Evolutionary conservation across 208 protist genomes (phyloP).

Genomic region (Leishmania turanica): DNA sequence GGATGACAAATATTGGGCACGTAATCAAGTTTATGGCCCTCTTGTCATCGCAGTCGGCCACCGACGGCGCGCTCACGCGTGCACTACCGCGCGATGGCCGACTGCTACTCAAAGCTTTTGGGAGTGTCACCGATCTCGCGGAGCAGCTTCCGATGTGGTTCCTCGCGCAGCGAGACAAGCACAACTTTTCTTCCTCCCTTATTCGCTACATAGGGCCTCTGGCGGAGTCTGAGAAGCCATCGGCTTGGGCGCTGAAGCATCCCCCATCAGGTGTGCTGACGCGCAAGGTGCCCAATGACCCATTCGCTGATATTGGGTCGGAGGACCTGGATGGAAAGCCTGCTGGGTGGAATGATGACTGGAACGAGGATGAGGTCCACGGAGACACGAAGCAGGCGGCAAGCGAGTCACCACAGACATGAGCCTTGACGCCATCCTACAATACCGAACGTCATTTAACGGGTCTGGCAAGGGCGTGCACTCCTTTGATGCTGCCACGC

Average conservation of each 20-base stretch:
- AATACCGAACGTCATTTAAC: not conserved
- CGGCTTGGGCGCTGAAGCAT: slow-evolving; percentile 17
- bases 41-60: slow-evolving; percentile 43
- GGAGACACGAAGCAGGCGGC: not conserved
- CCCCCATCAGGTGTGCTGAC: slow-evolving; percentile 15
- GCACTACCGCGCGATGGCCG: slow-evolving; percentile 49
- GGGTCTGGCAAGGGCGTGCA: not conserved
- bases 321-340: slow-evolving; percentile 2
- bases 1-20: slow-evolving; percentile 36
- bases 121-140: slow-evolving; percentile 50
- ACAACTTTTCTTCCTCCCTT: slow-evolving; percentile 41
- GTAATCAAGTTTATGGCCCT: slow-evolving; percentile 79
- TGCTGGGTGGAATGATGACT: slow-evolving; percentile 34
- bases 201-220: slow-evolving; percentile 82
- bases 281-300: slow-evolving; percentile 33
- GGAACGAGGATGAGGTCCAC: slow-evolving; percentile 31
- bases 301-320: slow-evolving; percentile 22
- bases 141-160: slow-evolving; percentile 88
- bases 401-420: not conserved
- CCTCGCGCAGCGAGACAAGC: slow-evolving; percentile 50
- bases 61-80: slow-evolving; percentile 49
- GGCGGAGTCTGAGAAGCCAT: slow-evolving; percentile 3
- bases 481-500: not conserved
- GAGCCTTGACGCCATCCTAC: not conserved
- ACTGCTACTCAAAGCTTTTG: slow-evolving; percentile 43